Evolutionary conservation across 106 monocot genomes (phyloP), one percentile per base, ranked within the genome.

Genomic region (Acanthochlamys bracteata): DNA sequence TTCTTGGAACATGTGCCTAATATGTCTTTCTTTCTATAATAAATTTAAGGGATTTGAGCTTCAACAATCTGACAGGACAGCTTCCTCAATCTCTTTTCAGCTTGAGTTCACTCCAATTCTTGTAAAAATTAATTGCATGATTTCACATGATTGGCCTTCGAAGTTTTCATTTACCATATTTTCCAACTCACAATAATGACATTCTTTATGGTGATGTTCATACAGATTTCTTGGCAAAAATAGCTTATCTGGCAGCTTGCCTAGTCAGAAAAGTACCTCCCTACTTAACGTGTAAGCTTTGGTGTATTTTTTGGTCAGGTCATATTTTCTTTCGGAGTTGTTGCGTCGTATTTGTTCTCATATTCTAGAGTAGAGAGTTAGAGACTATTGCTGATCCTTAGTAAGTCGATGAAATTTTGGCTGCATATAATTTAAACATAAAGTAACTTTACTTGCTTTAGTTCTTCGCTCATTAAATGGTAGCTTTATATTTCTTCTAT

Each of bases 201-300:
- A 27, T 0, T 41, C 19, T 52, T 67, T 59, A 12, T 75, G 43
- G 41, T 59, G 39, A 24, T 70, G 33, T 16, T 47, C 22, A 21
- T 22, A 11, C 80, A 96, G 96, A 76, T 91, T 90, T 59, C 80
- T 96, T 49, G 95, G 95, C 39, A 90, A 90, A 64, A 95, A 90
- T 63, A 84, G 76, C 46, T 25, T 95, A 63, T 74, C 77, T 47
- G 95, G 87, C 24, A 71, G 55, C 60, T 74, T 95, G 61, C 94
- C 89, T 1, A 54, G 65, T 26, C 20, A 63, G 22, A 94, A 86
- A 66, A 82, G 84, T 68, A 15, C 41, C n/a, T 69, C 73, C 15
- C 81, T 89, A 59, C 21, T 59, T 2, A 83, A 70, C 25, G 63
- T 94, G 93, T 94, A 82, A 25, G 73, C 13, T 24, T 41, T 49